Evolutionary conservation across 2,329 filamentous ascomycete species (phyloP), one percentile per base, ranked within the genome.

Genomic region (Penicillium sp.): DNA sequence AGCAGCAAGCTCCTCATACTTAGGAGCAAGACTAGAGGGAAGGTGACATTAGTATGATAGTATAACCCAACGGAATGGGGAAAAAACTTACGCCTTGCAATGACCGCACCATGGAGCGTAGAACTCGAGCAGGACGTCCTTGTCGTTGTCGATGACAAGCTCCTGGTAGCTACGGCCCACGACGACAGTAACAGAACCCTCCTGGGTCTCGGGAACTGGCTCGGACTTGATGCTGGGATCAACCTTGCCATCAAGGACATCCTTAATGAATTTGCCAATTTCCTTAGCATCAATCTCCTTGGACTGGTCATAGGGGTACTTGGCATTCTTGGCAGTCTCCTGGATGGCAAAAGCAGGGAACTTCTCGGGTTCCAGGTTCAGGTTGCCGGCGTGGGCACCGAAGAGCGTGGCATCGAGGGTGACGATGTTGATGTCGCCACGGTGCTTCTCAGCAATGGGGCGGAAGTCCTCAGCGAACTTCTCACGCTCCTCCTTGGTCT

Each of bases 331-430:
- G 68, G 79, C 77, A 39, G 84, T 88, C 67, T 96, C 87, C 75
- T 98, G 93, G 68, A 98, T 97, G 63, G 90, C 93, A 71, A 98
- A 98, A 47, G 91, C 84, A 47, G 93, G 93, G 84, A 94, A 98
- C 71, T 88, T 86, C 76, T 91, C 86, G 48, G 86, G 80, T 74
- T 94, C 88, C 50, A 98, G 86, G 81, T 98, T 98, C 57, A 98
- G 81, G 82, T 98, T 98, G 61, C 80, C 82, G 56, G 88, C 90
- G 73, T 98, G 93, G 56, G 91, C 89, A 65, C 93, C 93, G 64
- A 94, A 98, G 46, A 86, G 71, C 77, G 87, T 87, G 56, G 93
- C 90, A 64, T 98, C 93, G 60, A 98, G 97, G 62, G 89, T 96
- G 53, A 90, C 93, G 68, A 98, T 94, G 84, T 94, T 97, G 76